Evolutionary conservation across 1,284 basidiomycete species (phyloP), one percentile per base, ranked within the genome.

Genomic region (Malassezia pachydermatis): DNA sequence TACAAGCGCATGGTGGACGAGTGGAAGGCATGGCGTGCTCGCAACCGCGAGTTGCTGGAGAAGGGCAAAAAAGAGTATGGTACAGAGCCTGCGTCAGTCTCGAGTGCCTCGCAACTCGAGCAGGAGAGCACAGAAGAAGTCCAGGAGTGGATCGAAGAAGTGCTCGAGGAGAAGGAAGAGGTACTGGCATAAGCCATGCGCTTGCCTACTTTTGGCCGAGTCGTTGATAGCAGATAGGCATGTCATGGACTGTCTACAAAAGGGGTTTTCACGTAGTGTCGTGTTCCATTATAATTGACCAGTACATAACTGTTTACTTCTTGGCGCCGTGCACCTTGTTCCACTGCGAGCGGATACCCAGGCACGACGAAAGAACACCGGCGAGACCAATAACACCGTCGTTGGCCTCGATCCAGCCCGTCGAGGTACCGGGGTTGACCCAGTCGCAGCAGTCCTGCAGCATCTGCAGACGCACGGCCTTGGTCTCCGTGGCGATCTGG

Each of bases 1-100:
- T 81, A 94, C 65, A 85, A 87, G 75, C 80, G 92, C 53, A 80
- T 94, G 49, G 83, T 98, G 60, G 86, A 94, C 65, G 92, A 99
- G 75, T 99, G 94, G 94, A 92, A 98, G 75, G 86, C 89, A 28
- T 98, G 94, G 94, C 70, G 78, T 41, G 42, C 48, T 32, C 54
- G 58, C 20, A 51, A 59, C 36, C 63, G 64, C 51, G 45, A 51
- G 22, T 53, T 61, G 38, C 56, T 72, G 32, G 57, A 51, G 34
- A 51, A 56, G 49, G 52, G 59, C 30, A 54, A 62, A 32, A 38
- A 47, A 16, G 59, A 61, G 17, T 47, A 59, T 16, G 65, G 65
- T 24, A 45, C 23, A 17, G 34, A 36, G 4, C 48, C 48, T 41
- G 55, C 58, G 32, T 40, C 34, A 27, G 44, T 58, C 13, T 55